These are phyloP conservation scores for Basipetospora sp. DNA, from an alignment of 2,329 filamentous ascomycete species.

Conservation along the genomic window DNA sequence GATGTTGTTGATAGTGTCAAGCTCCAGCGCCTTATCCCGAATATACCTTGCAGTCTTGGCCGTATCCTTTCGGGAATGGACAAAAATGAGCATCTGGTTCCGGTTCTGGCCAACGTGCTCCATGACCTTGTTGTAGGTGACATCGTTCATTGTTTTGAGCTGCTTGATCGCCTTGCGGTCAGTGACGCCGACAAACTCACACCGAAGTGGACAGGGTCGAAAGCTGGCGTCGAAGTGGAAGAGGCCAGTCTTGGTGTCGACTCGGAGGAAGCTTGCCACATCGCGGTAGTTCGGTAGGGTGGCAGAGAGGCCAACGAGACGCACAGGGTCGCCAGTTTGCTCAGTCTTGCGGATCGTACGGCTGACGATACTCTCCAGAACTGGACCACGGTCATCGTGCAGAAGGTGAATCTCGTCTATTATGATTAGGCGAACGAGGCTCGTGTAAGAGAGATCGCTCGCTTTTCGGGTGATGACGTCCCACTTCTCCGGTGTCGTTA, in stretches of 20 bases:
- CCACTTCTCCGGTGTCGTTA: constrained; percentile 97
- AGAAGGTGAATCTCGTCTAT: constrained; percentile 97
- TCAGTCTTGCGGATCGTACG: constrained; percentile 85
- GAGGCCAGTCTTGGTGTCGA: constrained; percentile 69
- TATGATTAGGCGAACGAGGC: constrained; percentile 86
- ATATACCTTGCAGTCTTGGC: constrained; percentile 95
- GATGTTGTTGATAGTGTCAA: constrained; percentile 93
- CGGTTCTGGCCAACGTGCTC: constrained; percentile 86
- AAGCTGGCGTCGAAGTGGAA: constrained; percentile 95
- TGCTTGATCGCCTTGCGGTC: constrained; percentile 99
- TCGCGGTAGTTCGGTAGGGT: constrained; percentile 94
- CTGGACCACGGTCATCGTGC: constrained; percentile 91
- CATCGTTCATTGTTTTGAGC: constrained; percentile 97
- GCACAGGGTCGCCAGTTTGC: constrained; percentile 84
- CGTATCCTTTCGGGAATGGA: constrained; percentile 95
- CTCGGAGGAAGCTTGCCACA: constrained; percentile 86
- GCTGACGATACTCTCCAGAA: constrained; percentile 91
- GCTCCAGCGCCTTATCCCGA: constrained; percentile 88
- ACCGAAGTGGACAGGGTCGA: constrained; percentile 82
- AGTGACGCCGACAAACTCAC: constrained; percentile 94
- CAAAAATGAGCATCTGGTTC: constrained; percentile 98
- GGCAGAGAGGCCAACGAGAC: constrained; percentile 81
- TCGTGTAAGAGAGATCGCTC: constrained; percentile 91
- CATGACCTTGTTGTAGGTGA: constrained; percentile 92
- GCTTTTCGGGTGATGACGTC: constrained; percentile 97